Evolutionary conservation across 1,284 basidiomycete genomes (phyloP).

Genomic region (Cryptococcus amylolentus): DNA sequence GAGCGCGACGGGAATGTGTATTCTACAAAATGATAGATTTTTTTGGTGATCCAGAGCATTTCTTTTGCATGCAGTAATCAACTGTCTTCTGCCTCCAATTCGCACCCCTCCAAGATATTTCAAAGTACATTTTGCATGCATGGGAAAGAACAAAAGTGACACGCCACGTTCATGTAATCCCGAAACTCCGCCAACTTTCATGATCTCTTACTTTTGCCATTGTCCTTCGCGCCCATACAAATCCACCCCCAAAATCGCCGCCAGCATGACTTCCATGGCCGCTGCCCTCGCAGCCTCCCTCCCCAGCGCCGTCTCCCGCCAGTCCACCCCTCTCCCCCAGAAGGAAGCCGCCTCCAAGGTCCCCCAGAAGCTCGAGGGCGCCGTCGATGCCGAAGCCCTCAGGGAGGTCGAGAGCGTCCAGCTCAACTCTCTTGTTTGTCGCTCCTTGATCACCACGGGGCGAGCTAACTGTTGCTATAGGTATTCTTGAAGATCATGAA

Average conservation of each 20-base stretch:
- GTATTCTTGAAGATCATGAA: slow-evolving; percentile 92
- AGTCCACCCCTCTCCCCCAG: slow-evolving; percentile 61
- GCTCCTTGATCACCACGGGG: neutral
- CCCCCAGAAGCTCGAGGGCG: slow-evolving; percentile 81
- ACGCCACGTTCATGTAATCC: neutral
- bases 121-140: no score
- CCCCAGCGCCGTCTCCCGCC: slow-evolving; percentile 58
- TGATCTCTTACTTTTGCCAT: neutral
- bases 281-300: slow-evolving; percentile 75
- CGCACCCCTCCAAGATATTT: no score
- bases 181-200: neutral
- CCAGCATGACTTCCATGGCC: slow-evolving; percentile 67
- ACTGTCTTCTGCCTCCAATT: no score
- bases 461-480: slow-evolving; percentile 50
- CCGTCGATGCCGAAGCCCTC: slow-evolving; percentile 83
- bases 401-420: slow-evolving; percentile 73
- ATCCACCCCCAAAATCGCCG: slow-evolving; percentile 1
- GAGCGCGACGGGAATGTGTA: no score
- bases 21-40: no score
- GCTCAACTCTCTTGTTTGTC: slow-evolving; percentile 75
- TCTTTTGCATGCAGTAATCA: no score
- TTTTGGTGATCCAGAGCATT: no score
- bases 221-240: neutral
- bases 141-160: neutral
- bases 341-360: slow-evolving; percentile 55